Conservation (phyloP, 2,329 filamentous ascomycete species). For the Sphaceloma murrayae region DNA sequence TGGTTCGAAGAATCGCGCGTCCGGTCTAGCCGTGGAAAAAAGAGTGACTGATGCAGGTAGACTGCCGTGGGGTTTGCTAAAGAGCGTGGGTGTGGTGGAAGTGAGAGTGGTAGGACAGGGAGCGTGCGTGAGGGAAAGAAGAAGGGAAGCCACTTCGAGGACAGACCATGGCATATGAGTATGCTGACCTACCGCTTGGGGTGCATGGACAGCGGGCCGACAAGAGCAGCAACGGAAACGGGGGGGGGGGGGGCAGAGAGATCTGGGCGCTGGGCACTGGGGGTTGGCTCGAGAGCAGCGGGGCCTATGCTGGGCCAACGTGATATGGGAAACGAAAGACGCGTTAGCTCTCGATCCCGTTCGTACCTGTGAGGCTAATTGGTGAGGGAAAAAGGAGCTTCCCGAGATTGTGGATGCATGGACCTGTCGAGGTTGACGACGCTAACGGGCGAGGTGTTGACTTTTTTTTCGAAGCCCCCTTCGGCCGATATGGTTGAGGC, state of each 20-base stretch:
- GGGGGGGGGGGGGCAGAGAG: slow-evolving; percentile 3
- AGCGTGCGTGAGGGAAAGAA: slow-evolving; percentile 9
- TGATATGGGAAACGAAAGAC: slow-evolving; percentile 15
- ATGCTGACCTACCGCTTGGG: slow-evolving; percentile 7
- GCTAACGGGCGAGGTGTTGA: slow-evolving; percentile 14
- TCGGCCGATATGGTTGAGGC: not conserved
- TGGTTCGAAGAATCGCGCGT: slow-evolving; percentile 5
- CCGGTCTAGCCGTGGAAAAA: slow-evolving; percentile 16
- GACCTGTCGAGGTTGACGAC: slow-evolving; percentile 12
- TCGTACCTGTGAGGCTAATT: slow-evolving; percentile 3
- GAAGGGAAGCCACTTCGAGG: not conserved
- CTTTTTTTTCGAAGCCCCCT: not conserved
- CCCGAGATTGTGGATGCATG: slow-evolving; percentile 15
- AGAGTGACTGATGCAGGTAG: slow-evolving; percentile 16
- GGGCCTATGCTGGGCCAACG: slow-evolving; percentile 15
- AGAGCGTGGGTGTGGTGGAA: slow-evolving; percentile 12
- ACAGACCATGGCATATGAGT: slow-evolving; percentile 5
- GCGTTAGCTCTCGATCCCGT: slow-evolving; percentile 7
- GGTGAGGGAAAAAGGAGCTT: slow-evolving; percentile 12
- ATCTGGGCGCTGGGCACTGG: slow-evolving; percentile 8
- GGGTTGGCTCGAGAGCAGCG: slow-evolving; percentile 8
- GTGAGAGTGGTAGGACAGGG: slow-evolving; percentile 5
- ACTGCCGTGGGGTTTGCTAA: slow-evolving; percentile 14
- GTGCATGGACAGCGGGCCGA: slow-evolving; percentile 2
- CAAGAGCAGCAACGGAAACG: not conserved